Conservation (phyloP, 257 asterid genomes). For the Solanum infundibuliforme region DNA sequence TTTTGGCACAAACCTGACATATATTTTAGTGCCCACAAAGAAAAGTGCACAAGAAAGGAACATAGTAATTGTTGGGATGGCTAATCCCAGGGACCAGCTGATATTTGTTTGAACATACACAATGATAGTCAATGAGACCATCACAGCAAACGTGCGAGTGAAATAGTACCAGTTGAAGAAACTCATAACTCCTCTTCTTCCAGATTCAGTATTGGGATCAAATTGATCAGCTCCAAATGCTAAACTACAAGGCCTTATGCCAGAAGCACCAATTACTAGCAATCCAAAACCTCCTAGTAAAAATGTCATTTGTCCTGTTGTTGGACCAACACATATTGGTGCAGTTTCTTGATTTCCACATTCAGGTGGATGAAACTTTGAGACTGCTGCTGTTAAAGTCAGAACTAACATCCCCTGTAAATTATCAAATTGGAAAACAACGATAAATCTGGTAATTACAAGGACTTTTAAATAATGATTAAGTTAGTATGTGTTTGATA, state of each 20-base stretch:
- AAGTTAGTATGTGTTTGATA: not conserved
- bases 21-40: constrained; percentile 15
- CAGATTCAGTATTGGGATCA: constrained; percentile 22
- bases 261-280: constrained; percentile 20
- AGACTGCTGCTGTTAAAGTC: constrained; percentile 16
- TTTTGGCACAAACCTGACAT: constrained; percentile 17
- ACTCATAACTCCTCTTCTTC: constrained; percentile 17
- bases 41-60: constrained; percentile 13
- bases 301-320: constrained; percentile 17
- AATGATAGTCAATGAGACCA: constrained; percentile 22
- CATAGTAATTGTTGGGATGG: constrained; percentile 21
- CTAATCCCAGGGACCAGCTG: constrained; percentile 28
- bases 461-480: not conserved
- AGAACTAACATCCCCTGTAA: constrained; percentile 24
- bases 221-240: constrained; percentile 34
- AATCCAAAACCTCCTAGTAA: constrained; percentile 8
- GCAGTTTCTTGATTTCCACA: not conserved
- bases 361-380: constrained; percentile 16
- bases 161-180: constrained; percentile 33
- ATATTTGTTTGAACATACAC: constrained; percentile 24
- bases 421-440: not conserved
- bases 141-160: constrained; percentile 22
- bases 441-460: not conserved
- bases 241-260: constrained; percentile 28
- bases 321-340: constrained; percentile 5